Evolutionary conservation across 495 filamentous ascomycete genomes (phyloP), one percentile per base, ranked within the genome.

Genomic region (Talaromyces nanjingensis): DNA sequence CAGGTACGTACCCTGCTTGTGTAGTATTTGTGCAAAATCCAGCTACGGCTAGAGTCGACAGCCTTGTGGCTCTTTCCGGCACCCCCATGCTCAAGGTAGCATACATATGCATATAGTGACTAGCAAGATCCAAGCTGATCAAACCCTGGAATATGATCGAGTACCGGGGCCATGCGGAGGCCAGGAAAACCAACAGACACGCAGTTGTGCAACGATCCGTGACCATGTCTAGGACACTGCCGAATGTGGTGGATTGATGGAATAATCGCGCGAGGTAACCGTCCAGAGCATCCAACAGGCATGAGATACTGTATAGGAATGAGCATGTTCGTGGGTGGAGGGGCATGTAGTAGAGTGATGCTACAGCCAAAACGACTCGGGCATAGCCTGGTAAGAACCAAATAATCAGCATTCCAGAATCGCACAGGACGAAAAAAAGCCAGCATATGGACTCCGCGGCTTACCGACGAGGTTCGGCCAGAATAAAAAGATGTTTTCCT

Each of bases 401-500:
- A 54, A 33, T 3, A 16, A 20, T 54, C 18, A 63, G 37, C 61
- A 52, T 54, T 31, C 16, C n/a, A 49, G 11, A 54, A 53, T 33
- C 27, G 37, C 45, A 18, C 45, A 22, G 4, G 45, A 20, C 4
- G 47, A 24, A 31, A 34, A 27, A 31, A 16, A 45, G 24, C n/a
- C 0, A 9, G 34, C 1, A 39, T n/a, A 6, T 7, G 34, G 58
- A 47, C 24, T 18, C 29, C 42, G 47, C 25, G 18, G 68, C 83
- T 62, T 82, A 96, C 92, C 93, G 68, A 98, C 97, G 25, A 97
- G 76, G 68, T 98, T 98, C 6, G 94, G 94, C 67, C 85, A 87
- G 77, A 97, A 97, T n/a, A 96, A 74, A 69, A 96, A 98, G 65
- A 98, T 89, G 74, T 97, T 97, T 79, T 97, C 93, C 39, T 81